These are phyloP conservation scores for Sphaceloma murrayae DNA, from an alignment of 2,329 filamentous ascomycete species.

Conservation along the genomic window DNA sequence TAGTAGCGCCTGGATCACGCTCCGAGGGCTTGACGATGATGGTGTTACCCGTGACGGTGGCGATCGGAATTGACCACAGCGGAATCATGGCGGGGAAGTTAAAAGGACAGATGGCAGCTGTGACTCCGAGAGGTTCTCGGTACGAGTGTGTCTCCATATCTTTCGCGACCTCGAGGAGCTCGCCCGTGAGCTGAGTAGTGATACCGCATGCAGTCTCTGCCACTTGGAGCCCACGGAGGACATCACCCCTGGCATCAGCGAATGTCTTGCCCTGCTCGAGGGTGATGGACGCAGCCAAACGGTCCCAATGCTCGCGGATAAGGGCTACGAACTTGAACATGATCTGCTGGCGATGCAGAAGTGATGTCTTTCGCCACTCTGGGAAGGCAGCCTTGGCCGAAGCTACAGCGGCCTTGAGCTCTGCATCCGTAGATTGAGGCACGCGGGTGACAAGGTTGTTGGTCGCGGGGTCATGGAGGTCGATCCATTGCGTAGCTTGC, in stretches of 20 bases:
- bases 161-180: slow-evolving; percentile 75
- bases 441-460: slow-evolving; percentile 74
- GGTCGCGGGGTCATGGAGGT: slow-evolving; percentile 68
- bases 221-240: slow-evolving; percentile 72
- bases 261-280: slow-evolving; percentile 85
- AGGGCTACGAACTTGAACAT: slow-evolving; percentile 74
- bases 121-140: slow-evolving; percentile 69
- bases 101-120: slow-evolving; percentile 78
- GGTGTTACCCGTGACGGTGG: slow-evolving; percentile 74
- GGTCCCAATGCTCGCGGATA: slow-evolving; percentile 77
- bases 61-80: slow-evolving; percentile 81
- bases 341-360: slow-evolving; percentile 66
- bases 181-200: slow-evolving; percentile 71
- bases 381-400: slow-evolving; percentile 65
- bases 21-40: slow-evolving; percentile 79
- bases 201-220: slow-evolving; percentile 74
- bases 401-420: slow-evolving; percentile 62
- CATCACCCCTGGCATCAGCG: slow-evolving; percentile 71
- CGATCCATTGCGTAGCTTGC: slow-evolving; percentile 58
- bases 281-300: slow-evolving; percentile 73
- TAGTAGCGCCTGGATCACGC: slow-evolving; percentile 71
- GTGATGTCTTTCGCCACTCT: slow-evolving; percentile 58
- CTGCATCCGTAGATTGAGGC: slow-evolving; percentile 65
- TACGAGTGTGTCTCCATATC: slow-evolving; percentile 85
- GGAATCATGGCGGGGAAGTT: slow-evolving; percentile 92